Percentiles rank a stretch among this genome's conserved stretches.
Conservation (phyloP, 106 monocot genomes). For the Agapanthus africanus region DNA sequence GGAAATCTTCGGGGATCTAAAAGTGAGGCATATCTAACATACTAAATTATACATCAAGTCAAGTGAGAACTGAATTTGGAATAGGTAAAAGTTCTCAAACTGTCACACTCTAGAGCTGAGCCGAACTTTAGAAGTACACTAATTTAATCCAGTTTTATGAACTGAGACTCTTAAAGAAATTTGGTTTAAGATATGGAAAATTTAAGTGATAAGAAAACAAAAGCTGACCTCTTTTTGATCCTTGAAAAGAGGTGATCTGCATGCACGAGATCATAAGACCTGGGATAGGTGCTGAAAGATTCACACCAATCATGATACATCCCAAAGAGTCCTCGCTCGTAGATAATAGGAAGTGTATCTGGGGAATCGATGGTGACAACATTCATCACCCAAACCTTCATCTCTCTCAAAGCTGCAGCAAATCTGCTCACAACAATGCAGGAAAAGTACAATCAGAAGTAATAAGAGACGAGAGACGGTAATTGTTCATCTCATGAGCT, state of each 20-base stretch:
- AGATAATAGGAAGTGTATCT: slow-evolving; percentile 30
- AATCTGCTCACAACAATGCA: slow-evolving; percentile 25
- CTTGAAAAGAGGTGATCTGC: slow-evolving; percentile 32
- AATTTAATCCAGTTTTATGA: too few relatives aligned
- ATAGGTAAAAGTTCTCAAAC: too few relatives aligned
- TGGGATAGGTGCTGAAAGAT: slow-evolving; percentile 25
- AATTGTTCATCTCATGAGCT: not conserved
- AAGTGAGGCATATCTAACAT: too few relatives aligned
- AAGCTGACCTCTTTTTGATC: slow-evolving; percentile 34
- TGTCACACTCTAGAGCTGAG: too few relatives aligned
- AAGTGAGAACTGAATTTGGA: too few relatives aligned
- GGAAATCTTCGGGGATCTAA: too few relatives aligned
- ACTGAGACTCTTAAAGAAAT: too few relatives aligned
- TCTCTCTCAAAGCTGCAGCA: slow-evolving; percentile 46
- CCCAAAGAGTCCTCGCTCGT: slow-evolving; percentile 27
- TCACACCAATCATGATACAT: slow-evolving; percentile 39
- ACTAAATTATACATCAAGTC: too few relatives aligned
- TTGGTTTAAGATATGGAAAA: too few relatives aligned
- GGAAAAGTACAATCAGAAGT: not conserved
- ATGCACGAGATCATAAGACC: slow-evolving; percentile 30
- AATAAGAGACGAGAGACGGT: not conserved
- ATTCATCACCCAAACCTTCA: slow-evolving; percentile 60
- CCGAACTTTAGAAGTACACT: too few relatives aligned
- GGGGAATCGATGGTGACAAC: slow-evolving; percentile 44
- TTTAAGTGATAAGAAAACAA: not conserved